phyloP scores from a whole-genome alignment of 1,139 yeast species.

The Kurtzmaniella quercitrusa region DNA sequence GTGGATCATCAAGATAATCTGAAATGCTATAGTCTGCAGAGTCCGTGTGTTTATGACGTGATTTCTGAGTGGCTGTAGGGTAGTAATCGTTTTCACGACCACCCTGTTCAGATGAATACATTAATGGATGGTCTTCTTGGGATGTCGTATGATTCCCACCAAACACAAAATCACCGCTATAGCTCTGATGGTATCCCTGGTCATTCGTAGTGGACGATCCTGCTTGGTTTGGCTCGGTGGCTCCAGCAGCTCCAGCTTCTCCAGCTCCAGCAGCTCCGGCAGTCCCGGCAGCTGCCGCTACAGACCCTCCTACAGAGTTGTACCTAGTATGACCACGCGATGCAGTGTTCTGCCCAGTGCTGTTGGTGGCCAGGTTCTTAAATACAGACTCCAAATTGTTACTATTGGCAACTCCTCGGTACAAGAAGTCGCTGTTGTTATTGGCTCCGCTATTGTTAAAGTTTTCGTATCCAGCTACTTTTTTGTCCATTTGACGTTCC shows the following conservation, averaged over 20 bases:
- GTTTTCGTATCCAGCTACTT: conserved; percentile 9
- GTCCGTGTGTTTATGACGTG: conserved; percentile 9
- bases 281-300: conserved; percentile 1
- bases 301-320: conserved; percentile 7
- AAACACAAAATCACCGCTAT: conserved; percentile 5
- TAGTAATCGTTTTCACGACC: conserved; percentile 3
- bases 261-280: conserved; percentile 4
- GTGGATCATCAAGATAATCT: conserved; percentile 12
- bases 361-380: conserved; percentile 21
- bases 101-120: conserved; percentile 4
- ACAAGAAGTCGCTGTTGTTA: conserved; percentile 33
- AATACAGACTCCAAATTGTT: conserved; percentile 43
- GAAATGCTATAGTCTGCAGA: conserved; percentile 13
- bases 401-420: conserved; percentile 44
- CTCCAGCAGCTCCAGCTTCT: conserved; percentile 7
- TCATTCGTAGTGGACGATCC: not conserved
- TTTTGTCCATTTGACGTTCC: conserved; percentile 19
- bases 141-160: conserved; percentile 1
- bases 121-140: conserved; percentile 9
- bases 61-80: not conserved
- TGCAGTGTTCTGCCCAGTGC: conserved; percentile 19
- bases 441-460: conserved; percentile 7
- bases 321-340: conserved; percentile 10
- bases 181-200: not conserved
- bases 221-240: conserved; percentile 6